Evolutionary conservation across 495 filamentous ascomycete species (phyloP), one percentile per base, ranked within the genome.

Genomic region (Xylaria palmicola): DNA sequence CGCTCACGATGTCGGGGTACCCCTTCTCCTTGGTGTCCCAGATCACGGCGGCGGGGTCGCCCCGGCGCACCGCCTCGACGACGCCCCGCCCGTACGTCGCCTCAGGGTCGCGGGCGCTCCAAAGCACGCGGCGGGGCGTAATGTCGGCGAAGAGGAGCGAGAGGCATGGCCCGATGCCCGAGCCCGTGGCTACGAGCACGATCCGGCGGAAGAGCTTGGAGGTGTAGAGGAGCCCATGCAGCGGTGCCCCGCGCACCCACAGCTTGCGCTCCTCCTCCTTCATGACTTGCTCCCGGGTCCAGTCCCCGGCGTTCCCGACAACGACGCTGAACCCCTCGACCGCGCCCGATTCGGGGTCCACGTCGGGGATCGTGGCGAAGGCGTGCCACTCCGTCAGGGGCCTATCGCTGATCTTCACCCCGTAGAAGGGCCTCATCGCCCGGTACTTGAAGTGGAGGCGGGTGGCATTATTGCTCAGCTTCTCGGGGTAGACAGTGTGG

Each of bases 251-350:
- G 60, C 79, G 77, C 0, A 78, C 66, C 81, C 84, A 90, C 44
- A 89, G 75, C 52, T 81, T 74, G 37, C 68, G 64, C 32, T 70
- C 79, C 44, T 84, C 82, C 8, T 87, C 86, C 59, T 83, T 75
- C 54, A 76, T 68, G 74, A 92, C 91, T 26, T 81, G 79, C 40
- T 80, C 74, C 36, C 76, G 71, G 10, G 91, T 95, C 89, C 90
- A 95, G 79, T 93, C 90, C n/a, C 91, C 91, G 1, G 90, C 90
- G 67, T 89, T 87, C 60, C 88, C 90, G 45, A 93, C 76, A 43
- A 94, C 75, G 54, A 89, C 76, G 17, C 86, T 90, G 72, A 89
- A 91, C 17, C 85, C 86, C n/a, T 74, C 72, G 41, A 71, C 69
- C 55, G 77, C 73, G 48, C 75, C 75, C 30, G 69, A 74, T 62